Evolutionary conservation across 306 rosid genomes (phyloP).

Genomic region (Betula pendula): DNA sequence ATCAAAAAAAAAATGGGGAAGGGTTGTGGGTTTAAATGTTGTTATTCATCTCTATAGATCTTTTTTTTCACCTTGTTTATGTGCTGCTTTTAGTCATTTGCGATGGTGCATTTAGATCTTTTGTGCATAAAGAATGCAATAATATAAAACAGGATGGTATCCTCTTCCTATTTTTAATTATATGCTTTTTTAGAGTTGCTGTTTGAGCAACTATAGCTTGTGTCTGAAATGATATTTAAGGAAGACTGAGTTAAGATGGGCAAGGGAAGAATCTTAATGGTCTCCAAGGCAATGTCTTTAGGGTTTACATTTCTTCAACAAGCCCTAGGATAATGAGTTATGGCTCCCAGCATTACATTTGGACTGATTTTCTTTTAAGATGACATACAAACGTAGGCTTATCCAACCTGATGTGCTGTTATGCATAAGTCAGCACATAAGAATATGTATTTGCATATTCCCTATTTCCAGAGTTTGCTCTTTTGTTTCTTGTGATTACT

Average conservation of each 20-base stretch:
- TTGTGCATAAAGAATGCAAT: neutral
- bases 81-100: neutral
- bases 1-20: no score
- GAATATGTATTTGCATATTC: neutral
- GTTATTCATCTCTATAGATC: neutral
- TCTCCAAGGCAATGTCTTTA: neutral
- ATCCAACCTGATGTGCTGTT: neutral
- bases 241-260: neutral
- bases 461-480: neutral
- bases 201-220: neutral
- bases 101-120: neutral
- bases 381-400: neutral
- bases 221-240: neutral
- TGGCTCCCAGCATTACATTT: neutral
- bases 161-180: neutral
- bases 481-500: neutral
- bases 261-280: neutral
- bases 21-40: neutral
- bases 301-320: neutral
- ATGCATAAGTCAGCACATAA: neutral
- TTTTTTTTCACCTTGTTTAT: neutral
- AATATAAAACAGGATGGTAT: neutral
- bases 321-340: neutral
- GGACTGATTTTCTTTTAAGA: neutral
- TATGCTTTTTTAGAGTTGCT: neutral